Conservation (phyloP, 768 basidiomycete species). For the Trametes gibbosa region DNA sequence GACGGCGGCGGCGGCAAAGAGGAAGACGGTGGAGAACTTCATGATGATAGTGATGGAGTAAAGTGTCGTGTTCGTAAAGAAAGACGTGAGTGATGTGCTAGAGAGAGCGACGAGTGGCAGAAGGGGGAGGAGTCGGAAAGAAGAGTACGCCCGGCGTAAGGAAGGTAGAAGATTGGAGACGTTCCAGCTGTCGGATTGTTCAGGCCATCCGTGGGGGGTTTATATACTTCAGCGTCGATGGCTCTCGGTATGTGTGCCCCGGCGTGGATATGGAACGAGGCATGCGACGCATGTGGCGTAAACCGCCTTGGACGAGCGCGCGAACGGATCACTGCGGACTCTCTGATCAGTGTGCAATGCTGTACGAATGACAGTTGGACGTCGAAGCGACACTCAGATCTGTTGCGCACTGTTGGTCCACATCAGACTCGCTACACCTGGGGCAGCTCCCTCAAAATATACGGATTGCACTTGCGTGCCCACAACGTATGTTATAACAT, state of each 20-base stretch:
- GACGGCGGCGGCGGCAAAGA: conserved; percentile 27
- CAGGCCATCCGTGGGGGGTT: background rate
- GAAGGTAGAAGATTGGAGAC: conserved; percentile 1
- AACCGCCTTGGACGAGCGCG: background rate
- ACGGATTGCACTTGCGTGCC: too few relatives aligned
- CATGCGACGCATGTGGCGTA: background rate
- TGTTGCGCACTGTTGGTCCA: conserved; percentile 1
- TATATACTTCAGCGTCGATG: background rate
- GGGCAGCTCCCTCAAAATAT: too few relatives aligned
- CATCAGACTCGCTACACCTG: background rate
- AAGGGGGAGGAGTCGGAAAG: background rate
- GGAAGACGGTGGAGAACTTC: conserved; percentile 36
- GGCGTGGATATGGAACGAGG: background rate
- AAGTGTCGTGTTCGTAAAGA: background rate
- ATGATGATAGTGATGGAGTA: conserved; percentile 16
- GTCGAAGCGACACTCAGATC: background rate
- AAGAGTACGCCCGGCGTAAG: conserved; percentile 18
- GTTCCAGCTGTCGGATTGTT: conserved; percentile 16
- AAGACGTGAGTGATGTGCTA: conserved; percentile 7
- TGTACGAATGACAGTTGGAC: background rate
- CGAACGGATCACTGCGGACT: background rate
- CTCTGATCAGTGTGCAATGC: background rate
- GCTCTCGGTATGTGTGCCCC: background rate
- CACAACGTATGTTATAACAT: too few relatives aligned
- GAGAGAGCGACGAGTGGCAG: conserved; percentile 13